Evolutionary conservation across 371 early-diverging fungal genomes (phyloP), one percentile per base, ranked within the genome.

Genomic region (Funneliformis caledonium): DNA sequence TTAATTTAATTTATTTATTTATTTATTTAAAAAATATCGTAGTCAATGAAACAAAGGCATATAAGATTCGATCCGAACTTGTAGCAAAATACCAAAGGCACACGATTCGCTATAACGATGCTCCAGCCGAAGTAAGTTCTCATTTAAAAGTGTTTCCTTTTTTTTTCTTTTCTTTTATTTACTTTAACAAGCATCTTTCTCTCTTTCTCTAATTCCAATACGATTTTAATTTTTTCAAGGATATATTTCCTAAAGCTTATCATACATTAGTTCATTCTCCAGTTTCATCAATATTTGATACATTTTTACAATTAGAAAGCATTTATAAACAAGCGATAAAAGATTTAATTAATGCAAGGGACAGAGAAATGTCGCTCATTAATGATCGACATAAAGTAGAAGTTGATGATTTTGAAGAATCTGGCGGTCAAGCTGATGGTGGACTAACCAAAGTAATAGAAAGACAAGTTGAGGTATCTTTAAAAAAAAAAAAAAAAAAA

Each of bases 241-340:
- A 91, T 76, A 85, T 88, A 60, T 94, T 93, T 83, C 91, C 93
- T 52, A 89, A 91, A 81, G 94, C 94, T 3, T 93, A 91, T 83
- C 88, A 92, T 69, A 90, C 93, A 3, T 83, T 94, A 22, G 89
- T 92, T 19, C 90, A 91, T 76, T 92, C 92, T 19, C 88, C 90
- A 31, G 83, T 89, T 65, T 83, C 91, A 11, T 76, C 87, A 42
- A 85, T 93, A 3, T 93, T 92, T 83, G 92, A 94, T 82, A 89
- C 91, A 8, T 82, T 94, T 33, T 83, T 93, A 72, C 87, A 91
- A 42, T 84, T 93, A n/a, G 93, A 93, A 73, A 89, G 90, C 60
- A 88, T 84, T 56, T 93, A 92, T 84, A 88, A 92, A 1, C 78
- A 86, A 56, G 88, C 89, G 43, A 88, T 93, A n/a, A 89, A 88